Evolutionary conservation across 2,329 filamentous ascomycete genomes (phyloP).

Genomic region (Aspergillus brunneoviolaceus): DNA sequence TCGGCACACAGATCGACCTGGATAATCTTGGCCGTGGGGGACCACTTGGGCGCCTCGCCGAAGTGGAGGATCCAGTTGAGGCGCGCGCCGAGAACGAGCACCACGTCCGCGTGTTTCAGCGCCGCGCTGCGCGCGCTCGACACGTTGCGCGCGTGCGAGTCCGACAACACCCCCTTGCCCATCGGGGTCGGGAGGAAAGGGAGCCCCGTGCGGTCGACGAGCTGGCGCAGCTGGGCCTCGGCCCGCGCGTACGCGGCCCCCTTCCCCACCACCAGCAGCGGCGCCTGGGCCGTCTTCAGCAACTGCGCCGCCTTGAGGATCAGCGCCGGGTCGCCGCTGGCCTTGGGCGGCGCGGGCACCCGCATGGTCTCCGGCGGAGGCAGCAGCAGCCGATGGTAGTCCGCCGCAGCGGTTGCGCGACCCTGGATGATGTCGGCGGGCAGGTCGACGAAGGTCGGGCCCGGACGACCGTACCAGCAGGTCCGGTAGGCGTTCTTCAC

Average conservation of each 20-base stretch:
- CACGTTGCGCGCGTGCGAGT: constrained; percentile 54
- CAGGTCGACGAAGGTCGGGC: constrained; percentile 55
- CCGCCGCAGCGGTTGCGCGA: constrained; percentile 18
- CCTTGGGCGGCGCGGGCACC: constrained; percentile 42
- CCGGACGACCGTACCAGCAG: constrained; percentile 56
- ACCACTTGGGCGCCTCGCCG: constrained; percentile 57
- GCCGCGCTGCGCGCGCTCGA: constrained; percentile 56
- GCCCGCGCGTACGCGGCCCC: constrained; percentile 56
- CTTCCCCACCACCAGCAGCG: constrained; percentile 57
- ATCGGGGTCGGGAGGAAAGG: constrained; percentile 60
- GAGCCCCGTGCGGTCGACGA: constrained; percentile 51
- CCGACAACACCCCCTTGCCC: constrained; percentile 58
- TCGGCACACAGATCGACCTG: constrained; percentile 57
- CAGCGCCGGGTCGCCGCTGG: constrained; percentile 47
- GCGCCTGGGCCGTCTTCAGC: constrained; percentile 51
- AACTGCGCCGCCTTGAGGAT: constrained; percentile 45
- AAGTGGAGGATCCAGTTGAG: constrained; percentile 62
- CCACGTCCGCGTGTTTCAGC: constrained; percentile 55
- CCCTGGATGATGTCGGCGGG: constrained; percentile 57
- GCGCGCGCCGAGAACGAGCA: constrained; percentile 55
- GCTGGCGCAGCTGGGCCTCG: constrained; percentile 45
- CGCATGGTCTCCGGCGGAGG: constrained; percentile 31
- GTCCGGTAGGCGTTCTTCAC: constrained; percentile 54
- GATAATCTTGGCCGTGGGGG: constrained; percentile 50
- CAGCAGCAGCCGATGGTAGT: constrained; percentile 8